Evolutionary conservation across 805 yeast genomes (phyloP).

Genomic region (Spathaspora boniae): DNA sequence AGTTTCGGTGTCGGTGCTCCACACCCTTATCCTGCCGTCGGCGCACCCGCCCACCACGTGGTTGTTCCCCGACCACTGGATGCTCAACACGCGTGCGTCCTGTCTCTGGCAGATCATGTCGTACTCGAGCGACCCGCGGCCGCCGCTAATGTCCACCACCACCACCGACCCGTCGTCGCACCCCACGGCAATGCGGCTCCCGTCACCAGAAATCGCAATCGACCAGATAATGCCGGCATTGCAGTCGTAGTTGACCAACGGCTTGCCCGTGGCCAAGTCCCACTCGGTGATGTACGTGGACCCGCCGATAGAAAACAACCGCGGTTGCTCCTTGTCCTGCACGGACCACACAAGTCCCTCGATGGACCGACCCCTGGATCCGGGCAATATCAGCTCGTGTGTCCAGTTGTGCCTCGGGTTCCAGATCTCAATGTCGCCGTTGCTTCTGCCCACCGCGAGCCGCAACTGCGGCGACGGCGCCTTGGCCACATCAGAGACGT

Average conservation of each 20-base stretch:
- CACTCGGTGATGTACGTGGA: conserved; percentile 90
- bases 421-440: conserved; percentile 97
- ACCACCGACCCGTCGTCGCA: conserved; percentile 95
- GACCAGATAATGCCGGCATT: conserved; percentile 96
- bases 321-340: conserved; percentile 54
- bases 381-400: conserved; percentile 67
- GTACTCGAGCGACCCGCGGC: conserved; percentile 78
- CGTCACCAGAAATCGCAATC: conserved; percentile 58
- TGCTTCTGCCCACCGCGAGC: conserved; percentile 86
- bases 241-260: conserved; percentile 76
- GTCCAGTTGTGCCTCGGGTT: conserved; percentile 81
- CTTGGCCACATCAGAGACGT: conserved; percentile 38
- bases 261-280: conserved; percentile 73
- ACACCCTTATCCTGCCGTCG: conserved; percentile 85
- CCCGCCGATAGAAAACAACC: conserved; percentile 92
- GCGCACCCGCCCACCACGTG: conserved; percentile 89
- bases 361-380: conserved; percentile 78
- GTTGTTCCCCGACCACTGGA: conserved; percentile 70
- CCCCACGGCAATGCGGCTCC: conserved; percentile 74
- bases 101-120: conserved; percentile 75
- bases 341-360: conserved; percentile 86
- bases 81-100: conserved; percentile 71
- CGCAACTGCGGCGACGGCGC: conserved; percentile 52
- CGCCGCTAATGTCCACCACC: conserved; percentile 79
- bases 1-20: conserved; percentile 51